These are phyloP conservation scores for Elongisporangium prolatum DNA, from an alignment of 352 stramenopile genomes.

Conservation along the genomic window DNA sequence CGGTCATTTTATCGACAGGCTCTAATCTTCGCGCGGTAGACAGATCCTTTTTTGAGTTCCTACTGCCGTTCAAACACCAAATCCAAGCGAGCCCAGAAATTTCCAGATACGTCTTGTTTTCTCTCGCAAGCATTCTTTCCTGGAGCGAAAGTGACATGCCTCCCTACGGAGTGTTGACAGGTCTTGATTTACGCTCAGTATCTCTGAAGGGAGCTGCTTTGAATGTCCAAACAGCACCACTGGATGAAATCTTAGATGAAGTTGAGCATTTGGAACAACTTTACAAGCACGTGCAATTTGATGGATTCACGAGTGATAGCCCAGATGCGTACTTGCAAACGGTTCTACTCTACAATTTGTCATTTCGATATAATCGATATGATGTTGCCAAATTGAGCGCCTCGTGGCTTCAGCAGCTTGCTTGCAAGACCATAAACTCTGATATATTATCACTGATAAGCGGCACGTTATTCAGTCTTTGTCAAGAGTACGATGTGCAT, in stretches of 20 bases:
- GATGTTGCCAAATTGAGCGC: constrained; percentile 37
- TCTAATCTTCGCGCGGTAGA: constrained; percentile 36
- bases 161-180: neutral
- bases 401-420: constrained; percentile 32
- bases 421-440: neutral
- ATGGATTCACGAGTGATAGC: constrained; percentile 27
- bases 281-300: constrained; percentile 38
- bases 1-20: constrained; percentile 42
- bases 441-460: constrained; percentile 35
- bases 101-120: constrained; percentile 62
- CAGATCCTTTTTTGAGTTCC: constrained; percentile 45
- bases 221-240: neutral
- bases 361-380: constrained; percentile 53
- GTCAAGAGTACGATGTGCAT: constrained; percentile 58
- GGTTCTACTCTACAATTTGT: constrained; percentile 73
- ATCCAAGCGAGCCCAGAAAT: constrained; percentile 14
- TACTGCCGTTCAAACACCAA: constrained; percentile 42
- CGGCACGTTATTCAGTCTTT: constrained; percentile 59
- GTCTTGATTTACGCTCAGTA: neutral
- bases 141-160: constrained; percentile 32
- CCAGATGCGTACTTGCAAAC: constrained; percentile 56
- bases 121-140: constrained; percentile 50
- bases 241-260: constrained; percentile 51
- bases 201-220: neutral
- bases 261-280: constrained; percentile 37